phyloP scores from a whole-genome alignment of 2,329 filamentous ascomycete species.

The Cladophialophora immunda region DNA sequence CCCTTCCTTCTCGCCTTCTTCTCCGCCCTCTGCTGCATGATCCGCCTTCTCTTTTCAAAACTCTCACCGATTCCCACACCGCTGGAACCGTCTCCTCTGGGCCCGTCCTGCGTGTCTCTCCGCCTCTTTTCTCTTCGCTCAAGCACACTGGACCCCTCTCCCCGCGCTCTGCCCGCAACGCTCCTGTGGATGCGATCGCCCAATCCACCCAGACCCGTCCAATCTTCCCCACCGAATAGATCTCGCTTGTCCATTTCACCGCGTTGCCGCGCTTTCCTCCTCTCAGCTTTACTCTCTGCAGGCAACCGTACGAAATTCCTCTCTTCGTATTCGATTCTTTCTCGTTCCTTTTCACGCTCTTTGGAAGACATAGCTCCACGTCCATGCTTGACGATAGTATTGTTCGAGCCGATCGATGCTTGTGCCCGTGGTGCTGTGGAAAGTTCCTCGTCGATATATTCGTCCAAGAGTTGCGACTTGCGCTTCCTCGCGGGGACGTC shows the following conservation, averaged over 20 bases:
- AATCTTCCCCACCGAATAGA: conserved; percentile 92
- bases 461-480: conserved; percentile 87
- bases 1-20: conserved; percentile 36
- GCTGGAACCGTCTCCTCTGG: conserved; percentile 68
- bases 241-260: conserved; percentile 53
- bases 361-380: conserved; percentile 79
- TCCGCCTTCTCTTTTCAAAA: conserved; percentile 71
- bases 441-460: conserved; percentile 87
- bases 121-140: conserved; percentile 88
- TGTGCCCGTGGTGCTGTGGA: conserved; percentile 81
- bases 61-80: conserved; percentile 73
- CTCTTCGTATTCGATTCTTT: conserved; percentile 88
- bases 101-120: conserved; percentile 72
- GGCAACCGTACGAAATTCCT: conserved; percentile 88
- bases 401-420: conserved; percentile 82
- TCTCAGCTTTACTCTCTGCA: conserved; percentile 87
- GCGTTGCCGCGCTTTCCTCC: conserved; percentile 60
- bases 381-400: conserved; percentile 79
- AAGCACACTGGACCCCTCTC: conserved; percentile 64
- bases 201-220: conserved; percentile 83
- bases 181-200: conserved; percentile 85
- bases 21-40: conserved; percentile 52
- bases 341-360: conserved; percentile 79
- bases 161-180: conserved; percentile 67
- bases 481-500: conserved; percentile 65